Evolutionary conservation across 2,329 filamentous ascomycete genomes (phyloP).

Genomic region (Colletotrichum zoysiae): DNA sequence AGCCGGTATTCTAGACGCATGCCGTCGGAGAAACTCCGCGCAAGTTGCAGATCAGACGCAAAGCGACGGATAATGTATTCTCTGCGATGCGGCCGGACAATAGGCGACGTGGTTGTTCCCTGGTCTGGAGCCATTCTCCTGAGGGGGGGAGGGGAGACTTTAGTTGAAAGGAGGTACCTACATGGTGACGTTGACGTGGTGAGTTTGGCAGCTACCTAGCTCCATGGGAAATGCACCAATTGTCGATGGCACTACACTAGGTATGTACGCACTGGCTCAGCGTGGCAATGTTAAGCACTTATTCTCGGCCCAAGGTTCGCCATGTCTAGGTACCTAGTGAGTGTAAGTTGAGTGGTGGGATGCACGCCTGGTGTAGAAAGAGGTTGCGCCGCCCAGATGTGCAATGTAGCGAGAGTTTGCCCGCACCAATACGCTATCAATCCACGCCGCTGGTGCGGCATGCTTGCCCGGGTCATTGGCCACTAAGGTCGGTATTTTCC

Average conservation of each 20-base stretch:
- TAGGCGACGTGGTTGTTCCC: conserved; percentile 2
- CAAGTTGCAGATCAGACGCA: conserved; percentile 28
- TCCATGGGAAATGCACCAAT: not conserved
- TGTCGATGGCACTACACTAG: not conserved
- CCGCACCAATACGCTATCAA: conserved; percentile 15
- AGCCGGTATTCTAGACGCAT: conserved; percentile 14
- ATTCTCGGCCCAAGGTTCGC: conserved; percentile 30
- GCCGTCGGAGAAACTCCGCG: conserved; percentile 38
- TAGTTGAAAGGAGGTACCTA: not conserved
- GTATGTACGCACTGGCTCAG: conserved; percentile 15
- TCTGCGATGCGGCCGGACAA: not conserved
- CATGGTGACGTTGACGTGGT: not conserved
- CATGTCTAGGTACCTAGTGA: not conserved
- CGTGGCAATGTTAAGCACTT: conserved; percentile 30
- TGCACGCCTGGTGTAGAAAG: not conserved
- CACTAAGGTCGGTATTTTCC: not conserved
- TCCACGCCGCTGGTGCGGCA: not conserved
- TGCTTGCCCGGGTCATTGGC: not conserved
- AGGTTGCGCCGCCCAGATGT: conserved; percentile 12
- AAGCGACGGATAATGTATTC: not conserved
- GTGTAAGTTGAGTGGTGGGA: not conserved
- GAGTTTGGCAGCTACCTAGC: not conserved
- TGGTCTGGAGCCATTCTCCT: not conserved
- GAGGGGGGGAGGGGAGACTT: not conserved
- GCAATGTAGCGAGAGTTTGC: conserved; percentile 41